Evolutionary conservation across 352 stramenopile genomes (phyloP), one percentile per base, ranked within the genome.

Genomic region (Globisporangium paddicum): DNA sequence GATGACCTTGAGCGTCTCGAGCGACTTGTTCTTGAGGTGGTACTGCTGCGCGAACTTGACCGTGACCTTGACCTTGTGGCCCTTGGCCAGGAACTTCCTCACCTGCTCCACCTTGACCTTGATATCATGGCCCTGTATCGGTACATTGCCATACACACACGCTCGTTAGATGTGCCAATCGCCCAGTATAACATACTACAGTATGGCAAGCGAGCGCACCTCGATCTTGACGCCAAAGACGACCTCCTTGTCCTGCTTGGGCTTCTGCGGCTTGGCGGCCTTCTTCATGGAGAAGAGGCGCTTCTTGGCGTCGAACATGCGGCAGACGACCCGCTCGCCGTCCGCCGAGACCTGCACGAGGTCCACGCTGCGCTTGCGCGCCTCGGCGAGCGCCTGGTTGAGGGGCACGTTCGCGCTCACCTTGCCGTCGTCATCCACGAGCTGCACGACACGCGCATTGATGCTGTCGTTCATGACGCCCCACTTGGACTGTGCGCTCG

Each of bases 61-160:
- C 18, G 76, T 84, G 18, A 89, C 68, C 63, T 90, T 89, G 35
- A 92, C 82, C 59, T 89, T 89, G 70, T 92, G 82, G n/a, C 76
- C 82, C 62, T 89, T 90, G 58, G 49, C 54, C 34, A 92, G 62
- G 51, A 90, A 90, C 50, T 75, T 71, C 57, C 77, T 86, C 37
- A 88, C 49, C 30, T 90, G 79, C 3, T 87, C 67, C 16, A 82
- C 75, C 66, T 92, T 92, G 47, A 83, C 73, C 40, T 84, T 78
- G 60, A 90, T 67, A 54, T 92, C 82, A 49, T 92, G 75, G 2
- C 47, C 55, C 82, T 92, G 50, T 16, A 37, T 21, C 9, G 1
- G 13, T 35, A n/a, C 1, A 14, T 1, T n/a, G 3, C 16, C 26
- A 55, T 55, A 13, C 2, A 41, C 25, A 49, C 34, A n/a, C 44